Conservation (phyloP, 345 rosid species). For the Brassica incana region DNA sequence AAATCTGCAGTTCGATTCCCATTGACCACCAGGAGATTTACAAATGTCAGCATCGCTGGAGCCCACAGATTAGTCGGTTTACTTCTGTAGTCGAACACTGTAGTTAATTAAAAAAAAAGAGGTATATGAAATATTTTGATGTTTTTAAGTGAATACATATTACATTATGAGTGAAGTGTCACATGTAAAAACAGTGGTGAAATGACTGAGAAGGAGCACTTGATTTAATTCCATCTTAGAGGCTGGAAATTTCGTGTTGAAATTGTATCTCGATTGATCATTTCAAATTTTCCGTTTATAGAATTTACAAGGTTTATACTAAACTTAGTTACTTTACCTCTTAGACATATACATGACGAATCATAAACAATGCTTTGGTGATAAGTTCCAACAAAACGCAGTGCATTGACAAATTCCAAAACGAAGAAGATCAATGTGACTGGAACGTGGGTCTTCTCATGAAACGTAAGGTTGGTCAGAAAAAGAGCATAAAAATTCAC, state of each 20-base stretch:
- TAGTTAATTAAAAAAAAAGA: no score
- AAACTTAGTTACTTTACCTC: neutral
- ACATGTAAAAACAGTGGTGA: no score
- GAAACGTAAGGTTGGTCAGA: conserved; percentile 22
- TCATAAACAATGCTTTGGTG: conserved; percentile 3
- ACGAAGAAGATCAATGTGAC: conserved; percentile 24
- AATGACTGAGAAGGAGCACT: no score
- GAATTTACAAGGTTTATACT: neutral
- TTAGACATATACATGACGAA: neutral
- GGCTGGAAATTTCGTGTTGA: neutral
- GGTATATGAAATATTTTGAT: no score
- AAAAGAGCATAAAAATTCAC: conserved; percentile 16
- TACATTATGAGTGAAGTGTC: no score
- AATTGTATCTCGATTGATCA: neutral
- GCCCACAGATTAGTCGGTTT: no score
- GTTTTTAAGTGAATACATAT: no score
- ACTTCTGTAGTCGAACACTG: no score
- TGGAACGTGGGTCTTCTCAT: conserved; percentile 36
- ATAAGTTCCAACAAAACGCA: conserved; percentile 22
- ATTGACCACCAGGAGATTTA: no score
- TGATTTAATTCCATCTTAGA: neutral
- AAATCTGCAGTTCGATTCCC: no score
- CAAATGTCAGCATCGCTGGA: no score
- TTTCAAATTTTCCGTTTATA: neutral
- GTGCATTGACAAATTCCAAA: conserved; percentile 18